Evolutionary conservation across 2,329 filamentous ascomycete species (phyloP), one percentile per base, ranked within the genome.

Genomic region (Akanthomyces lecanii): DNA sequence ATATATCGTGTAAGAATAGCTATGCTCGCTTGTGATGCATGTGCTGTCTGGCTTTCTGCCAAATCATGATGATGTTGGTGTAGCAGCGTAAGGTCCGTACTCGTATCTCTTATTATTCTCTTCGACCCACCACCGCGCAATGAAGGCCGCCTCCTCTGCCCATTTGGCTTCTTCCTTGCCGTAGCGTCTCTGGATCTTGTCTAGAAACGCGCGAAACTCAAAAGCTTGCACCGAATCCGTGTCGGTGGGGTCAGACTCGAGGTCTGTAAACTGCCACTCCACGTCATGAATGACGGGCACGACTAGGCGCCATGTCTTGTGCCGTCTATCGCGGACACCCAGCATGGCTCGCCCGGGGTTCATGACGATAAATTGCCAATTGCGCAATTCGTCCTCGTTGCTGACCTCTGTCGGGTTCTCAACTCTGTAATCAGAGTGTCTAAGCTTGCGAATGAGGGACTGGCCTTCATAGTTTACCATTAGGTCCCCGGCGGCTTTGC

Each of bases 71-170:
- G 28, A 30, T 4, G 50, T 51, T 7, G 47, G 44, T 25, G 38
- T 25, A 5, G 54, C 47, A 44, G 38, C 44, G 7, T 68, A 64
- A 28, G 60, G 60, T 28, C 64, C 69, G 65, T 73, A 73, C 63
- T 71, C 71, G 69, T 72, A 76, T 57, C 73, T 71, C 65, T 71
- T 75, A 64, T 70, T 70, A 52, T 75, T 75, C 65, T 75, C 73
- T 58, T 75, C 73, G 7, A 75, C 71, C 66, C 72, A 76, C 73
- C 74, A 75, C 18, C 71, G 66, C 3, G 71, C 70, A 16, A 74
- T 65, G 36, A 73, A 72, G 3, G 73, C 70, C 1, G 69, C 74
- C 53, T 74, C 72, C 64, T 76, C 63, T 2, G 58, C 63, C 63
- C 63, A 64, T 5, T 33, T 28, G 3, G 63, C 58, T 12, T 44